A percentile compares a stretch with the other conserved stretches of the same genome.
These are phyloP conservation scores for Penicillium desertorum DNA, from an alignment of 495 filamentous ascomycete genomes.

Conservation along the genomic window DNA sequence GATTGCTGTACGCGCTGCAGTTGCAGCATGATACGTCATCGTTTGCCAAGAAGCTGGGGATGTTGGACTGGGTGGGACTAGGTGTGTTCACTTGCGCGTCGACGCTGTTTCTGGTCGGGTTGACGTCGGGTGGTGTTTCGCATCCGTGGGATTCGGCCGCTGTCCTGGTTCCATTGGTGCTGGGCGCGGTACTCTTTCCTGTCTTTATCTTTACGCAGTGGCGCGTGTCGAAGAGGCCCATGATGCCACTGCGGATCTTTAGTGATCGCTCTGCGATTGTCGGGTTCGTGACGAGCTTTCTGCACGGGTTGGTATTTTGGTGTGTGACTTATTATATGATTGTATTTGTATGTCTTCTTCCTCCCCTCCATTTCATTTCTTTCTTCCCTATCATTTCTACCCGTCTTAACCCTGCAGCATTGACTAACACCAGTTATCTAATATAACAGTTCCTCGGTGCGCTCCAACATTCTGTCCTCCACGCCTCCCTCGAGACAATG, in stretches of 20 bases:
- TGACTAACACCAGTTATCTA: background rate
- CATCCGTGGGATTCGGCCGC: background rate
- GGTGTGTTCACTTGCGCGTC: background rate
- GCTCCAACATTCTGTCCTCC: slow-evolving; percentile 11
- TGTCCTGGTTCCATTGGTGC: background rate
- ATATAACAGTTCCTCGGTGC: slow-evolving; percentile 15
- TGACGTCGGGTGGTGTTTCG: background rate
- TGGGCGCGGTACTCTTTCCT: background rate
- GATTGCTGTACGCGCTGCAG: background rate
- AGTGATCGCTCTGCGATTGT: background rate
- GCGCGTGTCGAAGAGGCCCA: background rate
- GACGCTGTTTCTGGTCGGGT: background rate
- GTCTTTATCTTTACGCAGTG: background rate
- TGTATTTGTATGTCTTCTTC: background rate
- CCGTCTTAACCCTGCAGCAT: background rate
- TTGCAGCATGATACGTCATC: background rate
- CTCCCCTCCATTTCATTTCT: background rate
- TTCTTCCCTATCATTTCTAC: background rate
- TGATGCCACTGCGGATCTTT: background rate
- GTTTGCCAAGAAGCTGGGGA: background rate
- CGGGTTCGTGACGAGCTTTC: background rate
- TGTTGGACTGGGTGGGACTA: background rate
- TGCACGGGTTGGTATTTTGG: background rate
- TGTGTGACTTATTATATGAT: background rate
- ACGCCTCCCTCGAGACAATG: slow-evolving; percentile 16